A percentile compares a stretch with the other conserved stretches of the same genome.
phyloP scores from a whole-genome alignment of 2,329 filamentous ascomycete genomes.

The Alternaria ethzedia region DNA sequence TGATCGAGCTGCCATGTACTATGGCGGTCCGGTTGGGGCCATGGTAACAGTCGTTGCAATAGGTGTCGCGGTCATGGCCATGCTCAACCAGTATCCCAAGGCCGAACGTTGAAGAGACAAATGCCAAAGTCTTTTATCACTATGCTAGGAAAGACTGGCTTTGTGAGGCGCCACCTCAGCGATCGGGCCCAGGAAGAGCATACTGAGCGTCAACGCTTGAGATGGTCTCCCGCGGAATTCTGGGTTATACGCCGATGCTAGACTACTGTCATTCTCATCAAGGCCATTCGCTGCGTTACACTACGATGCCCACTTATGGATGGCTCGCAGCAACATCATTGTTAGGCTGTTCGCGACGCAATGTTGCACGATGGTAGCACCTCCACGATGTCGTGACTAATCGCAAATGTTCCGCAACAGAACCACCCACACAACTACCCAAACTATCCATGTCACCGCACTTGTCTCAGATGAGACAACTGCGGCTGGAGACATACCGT shows the following conservation, averaged over 20 bases:
- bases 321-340: background rate
- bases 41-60: constrained; percentile 50
- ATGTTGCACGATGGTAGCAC: background rate
- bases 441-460: background rate
- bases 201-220: background rate
- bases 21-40: constrained; percentile 48
- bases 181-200: background rate
- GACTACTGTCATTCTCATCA: background rate
- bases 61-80: constrained; percentile 51
- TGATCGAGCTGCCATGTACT: constrained; percentile 40
- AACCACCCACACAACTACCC: background rate
- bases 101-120: constrained; percentile 49
- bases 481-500: background rate
- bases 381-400: background rate
- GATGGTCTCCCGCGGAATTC: background rate
- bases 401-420: background rate
- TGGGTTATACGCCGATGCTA: background rate
- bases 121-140: constrained; percentile 7
- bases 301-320: background rate
- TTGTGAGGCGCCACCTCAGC: background rate
- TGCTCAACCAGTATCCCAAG: constrained; percentile 53
- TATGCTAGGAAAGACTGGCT: background rate
- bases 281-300: background rate
- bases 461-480: background rate
- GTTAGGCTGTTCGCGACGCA: background rate